These are phyloP conservation scores for Chlorella sp. DNA, from an alignment of 139 green algal species.

Conservation along the genomic window DNA sequence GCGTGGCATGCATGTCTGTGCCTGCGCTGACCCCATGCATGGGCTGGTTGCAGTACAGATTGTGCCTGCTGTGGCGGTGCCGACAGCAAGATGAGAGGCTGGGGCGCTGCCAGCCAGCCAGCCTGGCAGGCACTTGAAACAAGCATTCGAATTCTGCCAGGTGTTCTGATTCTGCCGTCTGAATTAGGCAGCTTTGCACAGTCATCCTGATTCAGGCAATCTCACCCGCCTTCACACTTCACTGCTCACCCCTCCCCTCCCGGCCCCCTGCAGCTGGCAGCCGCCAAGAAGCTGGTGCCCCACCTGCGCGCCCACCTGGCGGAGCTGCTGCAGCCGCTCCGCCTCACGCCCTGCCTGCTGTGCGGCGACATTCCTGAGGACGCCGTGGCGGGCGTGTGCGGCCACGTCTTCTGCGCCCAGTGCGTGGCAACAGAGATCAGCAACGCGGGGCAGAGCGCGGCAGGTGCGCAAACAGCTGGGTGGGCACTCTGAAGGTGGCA, in stretches of 20 bases:
- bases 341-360: slow-evolving; percentile 52
- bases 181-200: no score
- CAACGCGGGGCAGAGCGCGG: slow-evolving; percentile 34
- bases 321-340: slow-evolving; percentile 21
- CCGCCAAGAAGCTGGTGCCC: slow-evolving; percentile 57
- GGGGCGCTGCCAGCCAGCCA: neutral
- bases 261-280: slow-evolving; percentile 54
- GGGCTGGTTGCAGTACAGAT: neutral
- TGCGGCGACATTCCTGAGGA: slow-evolving; percentile 87
- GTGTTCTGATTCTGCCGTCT: no score
- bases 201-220: no score
- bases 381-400: slow-evolving; percentile 67
- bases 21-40: no score
- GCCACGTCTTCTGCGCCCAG: slow-evolving; percentile 86
- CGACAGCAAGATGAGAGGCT: neutral
- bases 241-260: neutral
- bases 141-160: no score
- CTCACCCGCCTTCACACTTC: neutral
- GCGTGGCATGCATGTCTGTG: neutral
- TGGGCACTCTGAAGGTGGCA: no score
- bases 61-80: neutral
- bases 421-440: slow-evolving; percentile 57
- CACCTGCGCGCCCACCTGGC: slow-evolving; percentile 55
- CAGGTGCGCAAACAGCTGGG: neutral
- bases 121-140: neutral